phyloP scores from a whole-genome alignment of 2,329 filamentous ascomycete species.

The Metarhizium robertsii region DNA sequence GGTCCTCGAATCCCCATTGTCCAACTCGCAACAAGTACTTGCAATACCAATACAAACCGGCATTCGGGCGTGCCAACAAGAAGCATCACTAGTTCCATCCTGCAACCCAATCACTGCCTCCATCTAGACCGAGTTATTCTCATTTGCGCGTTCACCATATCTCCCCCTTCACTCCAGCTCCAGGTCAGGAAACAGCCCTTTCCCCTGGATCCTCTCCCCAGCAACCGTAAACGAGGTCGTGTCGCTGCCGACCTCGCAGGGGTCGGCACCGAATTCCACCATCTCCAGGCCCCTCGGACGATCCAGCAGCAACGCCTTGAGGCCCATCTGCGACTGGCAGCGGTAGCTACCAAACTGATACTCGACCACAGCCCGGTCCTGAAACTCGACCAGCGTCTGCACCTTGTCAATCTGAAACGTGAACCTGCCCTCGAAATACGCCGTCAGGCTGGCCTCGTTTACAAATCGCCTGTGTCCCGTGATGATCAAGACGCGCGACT shows the following conservation, averaged over 20 bases:
- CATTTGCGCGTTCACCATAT: too few species aligned
- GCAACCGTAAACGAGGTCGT: slow-evolving; percentile 22
- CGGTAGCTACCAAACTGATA: slow-evolving; percentile 46
- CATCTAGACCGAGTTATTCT: too few species aligned
- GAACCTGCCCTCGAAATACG: slow-evolving; percentile 33
- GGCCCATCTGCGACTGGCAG: slow-evolving; percentile 43
- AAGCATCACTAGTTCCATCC: too few species aligned
- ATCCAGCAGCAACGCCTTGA: slow-evolving; percentile 28
- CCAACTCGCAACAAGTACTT: neutral
- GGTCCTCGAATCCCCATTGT: too few species aligned
- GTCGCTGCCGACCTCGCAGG: slow-evolving; percentile 26
- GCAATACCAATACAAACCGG: neutral
- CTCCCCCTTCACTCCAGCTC: neutral
- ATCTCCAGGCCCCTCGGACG: slow-evolving; percentile 23
- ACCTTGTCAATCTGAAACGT: slow-evolving; percentile 38
- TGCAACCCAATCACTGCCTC: too few species aligned
- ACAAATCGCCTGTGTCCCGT: slow-evolving; percentile 34
- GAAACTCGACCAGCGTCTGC: slow-evolving; percentile 18
- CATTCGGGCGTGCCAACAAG: too few species aligned
- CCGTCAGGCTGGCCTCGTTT: slow-evolving; percentile 28
- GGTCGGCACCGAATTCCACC: slow-evolving; percentile 29
- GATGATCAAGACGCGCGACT: slow-evolving; percentile 42
- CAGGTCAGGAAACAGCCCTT: slow-evolving; percentile 10
- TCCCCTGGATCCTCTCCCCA: slow-evolving; percentile 22
- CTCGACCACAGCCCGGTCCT: slow-evolving; percentile 29